phyloP scores from a whole-genome alignment of 345 rosid genomes.

The Cochlearia excelsa region DNA sequence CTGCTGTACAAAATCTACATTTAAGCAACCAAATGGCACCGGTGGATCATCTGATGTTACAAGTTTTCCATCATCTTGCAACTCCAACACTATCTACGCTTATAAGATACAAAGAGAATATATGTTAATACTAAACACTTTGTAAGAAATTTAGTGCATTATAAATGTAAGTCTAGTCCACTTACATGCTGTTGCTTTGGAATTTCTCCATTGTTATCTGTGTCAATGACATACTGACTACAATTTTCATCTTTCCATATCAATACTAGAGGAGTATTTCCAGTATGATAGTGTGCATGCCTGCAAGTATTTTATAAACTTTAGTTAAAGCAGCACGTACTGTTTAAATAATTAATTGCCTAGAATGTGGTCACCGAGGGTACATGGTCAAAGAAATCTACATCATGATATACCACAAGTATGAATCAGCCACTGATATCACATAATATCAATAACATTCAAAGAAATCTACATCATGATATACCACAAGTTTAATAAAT shows the following conservation, averaged over 20 bases:
- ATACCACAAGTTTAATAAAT: too few relatives aligned
- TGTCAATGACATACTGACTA: constrained; percentile 92
- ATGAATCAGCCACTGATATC: constrained; percentile 23
- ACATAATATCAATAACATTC: constrained; percentile 1
- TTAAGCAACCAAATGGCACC: constrained; percentile 63
- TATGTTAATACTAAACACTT: constrained; percentile 1
- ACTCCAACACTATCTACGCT: constrained; percentile 76
- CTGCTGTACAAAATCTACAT: constrained; percentile 56
- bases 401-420: constrained; percentile 11
- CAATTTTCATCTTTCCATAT: constrained; percentile 95
- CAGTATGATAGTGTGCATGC: constrained; percentile 86
- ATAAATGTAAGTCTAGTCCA: constrained; percentile 19
- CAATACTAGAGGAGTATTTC: constrained; percentile 87
- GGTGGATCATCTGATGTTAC: constrained; percentile 89
- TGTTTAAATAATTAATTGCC: too few relatives aligned
- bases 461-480: too few relatives aligned
- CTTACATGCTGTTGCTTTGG: constrained; percentile 72
- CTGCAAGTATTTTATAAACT: constrained; percentile 38
- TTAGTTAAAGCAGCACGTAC: background rate
- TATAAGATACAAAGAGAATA: constrained; percentile 9
- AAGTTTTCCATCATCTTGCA: constrained; percentile 75
- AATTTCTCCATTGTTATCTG: constrained; percentile 80
- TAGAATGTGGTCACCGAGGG: too few relatives aligned
- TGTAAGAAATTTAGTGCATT: constrained; percentile 12
- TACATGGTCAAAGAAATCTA: background rate